Base-by-base conservation (phyloP, 306 rosid species). In the Neltuma alba region DNA sequence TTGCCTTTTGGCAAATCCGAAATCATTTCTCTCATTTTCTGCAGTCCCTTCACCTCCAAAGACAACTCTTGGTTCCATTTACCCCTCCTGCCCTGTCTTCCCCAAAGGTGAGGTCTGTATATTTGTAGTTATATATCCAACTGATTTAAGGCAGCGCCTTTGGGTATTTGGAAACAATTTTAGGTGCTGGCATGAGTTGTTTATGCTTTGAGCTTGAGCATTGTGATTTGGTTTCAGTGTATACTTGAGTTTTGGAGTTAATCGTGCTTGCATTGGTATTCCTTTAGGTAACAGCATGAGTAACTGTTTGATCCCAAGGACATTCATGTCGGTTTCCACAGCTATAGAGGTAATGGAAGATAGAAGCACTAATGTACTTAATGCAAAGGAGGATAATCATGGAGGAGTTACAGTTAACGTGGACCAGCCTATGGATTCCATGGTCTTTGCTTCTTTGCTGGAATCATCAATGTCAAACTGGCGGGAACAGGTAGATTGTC, bases 371-470 rank as follows among this genome's bases (percentile, higher is more conserved):
- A 75, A 78, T 48, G 6, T 57, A 58, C 65, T 94, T 20, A 78
- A n/a, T 45, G 85, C 88, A 23, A 79, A 36, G 58, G 85, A 92
- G 15, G 97, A 92, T 83, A 34, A 8, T 47, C 83, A 90, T 82
- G 98, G 91, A 27, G 98, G 98, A 61, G 86, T 94, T 75, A 52
- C 58, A 63, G 82, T 94, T 40, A 88, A 84, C 23, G 67, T 94
- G 55, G 83, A 87, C 25, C 83, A 88, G 7, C 79, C 87, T 20
- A 83, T 92, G 86, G 88, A 88, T 75, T 82, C 93, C 23, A 76
- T 13, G 62, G 72, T 63, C 47, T 94, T 94, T 69, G 33, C 81
- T 58, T 78, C 88, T 52, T 64, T 86, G 85, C 83, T 94, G 8
- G 57, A 78, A 72, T 82, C 85, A 78, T 92, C 98, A 27, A 2